Conservation (phyloP, 208 protist genomes). For the Leishmania lainsoni region DNA sequence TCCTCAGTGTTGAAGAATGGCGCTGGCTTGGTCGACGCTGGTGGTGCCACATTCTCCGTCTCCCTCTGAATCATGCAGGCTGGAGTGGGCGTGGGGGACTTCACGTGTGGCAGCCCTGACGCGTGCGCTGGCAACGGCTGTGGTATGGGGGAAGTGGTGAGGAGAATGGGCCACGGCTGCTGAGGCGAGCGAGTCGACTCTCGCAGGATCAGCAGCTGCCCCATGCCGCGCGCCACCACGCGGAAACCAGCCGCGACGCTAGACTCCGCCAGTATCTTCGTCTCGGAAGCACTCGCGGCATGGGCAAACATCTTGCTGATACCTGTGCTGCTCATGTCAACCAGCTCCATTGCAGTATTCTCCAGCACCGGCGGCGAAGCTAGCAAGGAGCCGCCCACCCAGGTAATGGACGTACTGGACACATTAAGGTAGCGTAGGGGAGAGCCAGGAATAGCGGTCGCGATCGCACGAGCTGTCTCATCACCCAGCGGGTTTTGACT, state of each 20-base stretch:
- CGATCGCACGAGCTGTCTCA: slow-evolving; percentile 45
- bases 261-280: slow-evolving; percentile 22
- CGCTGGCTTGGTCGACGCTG: not conserved
- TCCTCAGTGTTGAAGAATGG: not conserved
- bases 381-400: slow-evolving; percentile 33
- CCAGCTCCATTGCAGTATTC: slow-evolving; percentile 46
- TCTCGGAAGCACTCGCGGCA: not conserved
- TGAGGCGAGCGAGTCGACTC: slow-evolving; percentile 16
- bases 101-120: not conserved
- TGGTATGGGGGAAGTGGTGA: not conserved
- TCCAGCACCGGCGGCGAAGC: slow-evolving; percentile 42
- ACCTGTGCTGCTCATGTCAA: slow-evolving; percentile 62
- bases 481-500: slow-evolving; percentile 66
- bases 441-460: slow-evolving; percentile 40
- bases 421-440: slow-evolving; percentile 58
- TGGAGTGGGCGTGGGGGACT: not conserved
- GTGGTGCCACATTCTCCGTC: not conserved
- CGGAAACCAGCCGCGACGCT: slow-evolving; percentile 17
- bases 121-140: not conserved
- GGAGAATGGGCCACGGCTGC: slow-evolving; percentile 24
- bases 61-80: not conserved
- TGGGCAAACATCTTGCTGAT: slow-evolving; percentile 5
- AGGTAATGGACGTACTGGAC: slow-evolving; percentile 50
- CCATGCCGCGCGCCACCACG: slow-evolving; percentile 32
- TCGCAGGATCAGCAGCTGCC: slow-evolving; percentile 32